Conservation (phyloP, 2,329 filamentous ascomycete species). For the Leptographium lundbergii region DNA sequence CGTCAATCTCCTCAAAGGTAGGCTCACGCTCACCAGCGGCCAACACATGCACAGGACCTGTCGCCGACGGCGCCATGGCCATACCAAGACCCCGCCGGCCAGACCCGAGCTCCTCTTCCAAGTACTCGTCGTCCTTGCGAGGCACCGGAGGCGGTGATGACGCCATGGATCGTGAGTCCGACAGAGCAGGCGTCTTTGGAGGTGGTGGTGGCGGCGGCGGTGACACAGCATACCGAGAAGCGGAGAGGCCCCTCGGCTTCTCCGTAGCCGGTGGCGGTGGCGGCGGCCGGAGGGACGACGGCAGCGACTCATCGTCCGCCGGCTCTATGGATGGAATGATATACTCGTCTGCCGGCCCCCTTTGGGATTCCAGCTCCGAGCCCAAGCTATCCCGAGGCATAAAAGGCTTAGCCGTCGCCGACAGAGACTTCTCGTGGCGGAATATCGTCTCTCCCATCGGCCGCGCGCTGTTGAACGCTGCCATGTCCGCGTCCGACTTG, state of each 20-base stretch:
- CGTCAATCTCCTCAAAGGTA: conserved; percentile 78
- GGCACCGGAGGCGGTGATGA: conserved; percentile 22
- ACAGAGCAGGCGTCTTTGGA: conserved; percentile 23
- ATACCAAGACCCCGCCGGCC: conserved; percentile 2
- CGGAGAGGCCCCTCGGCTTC: conserved; percentile 26
- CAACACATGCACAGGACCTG: conserved; percentile 10
- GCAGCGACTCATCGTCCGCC: background rate
- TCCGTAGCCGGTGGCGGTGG: conserved; percentile 11
- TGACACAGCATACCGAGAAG: conserved; percentile 32
- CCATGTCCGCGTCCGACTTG: conserved; percentile 32
- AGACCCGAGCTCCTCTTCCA: conserved; percentile 8
- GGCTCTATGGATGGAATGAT: conserved; percentile 3
- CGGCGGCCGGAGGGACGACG: conserved; percentile 5
- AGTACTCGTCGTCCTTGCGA: conserved; percentile 16
- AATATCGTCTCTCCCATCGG: conserved; percentile 31
- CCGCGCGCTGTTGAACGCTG: conserved; percentile 38
- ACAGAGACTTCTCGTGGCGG: conserved; percentile 47
- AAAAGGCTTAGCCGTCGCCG: conserved; percentile 60
- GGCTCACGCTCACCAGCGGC: conserved; percentile 24
- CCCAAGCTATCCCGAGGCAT: conserved; percentile 28
- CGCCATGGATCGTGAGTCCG: conserved; percentile 31
- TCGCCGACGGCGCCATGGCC: background rate
- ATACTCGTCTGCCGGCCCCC: background rate
- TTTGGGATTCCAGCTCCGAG: conserved; percentile 7
- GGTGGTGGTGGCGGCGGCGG: conserved; percentile 20